phyloP scores from a whole-genome alignment of 2,329 filamentous ascomycete genomes.

The Juglanconis juglandina region DNA sequence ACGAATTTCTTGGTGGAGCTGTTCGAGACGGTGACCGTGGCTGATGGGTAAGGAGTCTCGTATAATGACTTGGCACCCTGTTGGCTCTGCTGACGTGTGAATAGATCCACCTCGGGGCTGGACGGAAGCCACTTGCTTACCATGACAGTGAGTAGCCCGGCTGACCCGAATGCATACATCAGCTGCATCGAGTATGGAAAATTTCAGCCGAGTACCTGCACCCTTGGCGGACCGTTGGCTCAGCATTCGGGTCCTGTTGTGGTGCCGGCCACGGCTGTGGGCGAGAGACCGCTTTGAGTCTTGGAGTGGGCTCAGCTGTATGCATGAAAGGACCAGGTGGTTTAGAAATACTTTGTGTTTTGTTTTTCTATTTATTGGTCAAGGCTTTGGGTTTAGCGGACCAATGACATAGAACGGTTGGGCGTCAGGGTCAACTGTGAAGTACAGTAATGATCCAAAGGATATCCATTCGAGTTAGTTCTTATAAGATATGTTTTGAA shows the following conservation, averaged over 20 bases:
- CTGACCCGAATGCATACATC: background rate
- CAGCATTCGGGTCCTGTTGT: background rate
- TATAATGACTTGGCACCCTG: background rate
- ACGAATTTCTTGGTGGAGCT: background rate
- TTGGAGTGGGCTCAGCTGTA: no score
- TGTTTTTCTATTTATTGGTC: no score
- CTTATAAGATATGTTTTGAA: no score
- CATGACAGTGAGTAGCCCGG: background rate
- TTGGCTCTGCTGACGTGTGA: background rate
- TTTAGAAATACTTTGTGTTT: no score
- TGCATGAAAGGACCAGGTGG: no score
- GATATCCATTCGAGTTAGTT: no score
- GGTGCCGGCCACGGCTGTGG: background rate
- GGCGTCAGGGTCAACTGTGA: no score
- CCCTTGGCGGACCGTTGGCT: background rate
- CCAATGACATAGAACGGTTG: no score
- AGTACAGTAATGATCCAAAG: no score
- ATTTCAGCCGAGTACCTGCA: background rate
- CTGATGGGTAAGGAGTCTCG: background rate
- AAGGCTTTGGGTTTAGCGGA: no score
- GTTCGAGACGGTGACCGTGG: background rate
- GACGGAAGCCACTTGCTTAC: background rate
- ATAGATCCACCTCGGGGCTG: background rate
- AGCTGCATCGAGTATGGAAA: background rate
- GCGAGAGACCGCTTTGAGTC: background rate